Percentiles rank a stretch among this genome's conserved stretches.
These are phyloP conservation scores for Anthracocystis walkeri DNA, from an alignment of 1,284 basidiomycete species.

Conservation along the genomic window DNA sequence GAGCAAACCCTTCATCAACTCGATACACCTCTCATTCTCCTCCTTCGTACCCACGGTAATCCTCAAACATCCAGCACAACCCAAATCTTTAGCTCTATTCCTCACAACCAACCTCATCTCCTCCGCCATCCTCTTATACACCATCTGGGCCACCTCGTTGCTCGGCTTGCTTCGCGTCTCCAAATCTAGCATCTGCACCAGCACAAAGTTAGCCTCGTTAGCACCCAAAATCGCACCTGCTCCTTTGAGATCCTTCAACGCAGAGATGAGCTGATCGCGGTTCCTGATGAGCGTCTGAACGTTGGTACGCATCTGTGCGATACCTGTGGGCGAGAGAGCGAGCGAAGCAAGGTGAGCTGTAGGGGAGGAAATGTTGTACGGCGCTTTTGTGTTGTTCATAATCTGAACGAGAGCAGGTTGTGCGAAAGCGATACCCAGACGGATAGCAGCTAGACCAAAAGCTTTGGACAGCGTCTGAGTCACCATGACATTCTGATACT, in stretches of 20 bases:
- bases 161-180: conserved; percentile 73
- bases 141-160: conserved; percentile 77
- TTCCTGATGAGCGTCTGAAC: conserved; percentile 76
- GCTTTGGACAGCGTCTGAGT: conserved; percentile 96
- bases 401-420: conserved; percentile 90
- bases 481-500: conserved; percentile 90
- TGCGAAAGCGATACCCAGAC: conserved; percentile 89
- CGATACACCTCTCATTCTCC: conserved; percentile 73
- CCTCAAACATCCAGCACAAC: conserved; percentile 87
- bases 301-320: conserved; percentile 78
- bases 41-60: conserved; percentile 88
- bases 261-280: conserved; percentile 74
- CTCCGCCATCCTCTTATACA: conserved; percentile 89
- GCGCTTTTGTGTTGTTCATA: conserved; percentile 95
- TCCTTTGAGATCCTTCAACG: conserved; percentile 72
- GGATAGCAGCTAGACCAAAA: conserved; percentile 93
- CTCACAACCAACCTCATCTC: conserved; percentile 87
- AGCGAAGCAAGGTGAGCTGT: conserved; percentile 85
- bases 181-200: conserved; percentile 80
- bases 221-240: conserved; percentile 81
- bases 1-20: conserved; percentile 58
- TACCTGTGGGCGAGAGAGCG: conserved; percentile 78
- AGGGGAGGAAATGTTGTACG: conserved; percentile 94
- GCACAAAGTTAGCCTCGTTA: conserved; percentile 91
- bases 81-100: conserved; percentile 85